A percentile compares a stretch with the other conserved stretches of the same genome.
Conservation (phyloP, 202 grass and related monocot genomes). For the Setaria italica region DNA sequence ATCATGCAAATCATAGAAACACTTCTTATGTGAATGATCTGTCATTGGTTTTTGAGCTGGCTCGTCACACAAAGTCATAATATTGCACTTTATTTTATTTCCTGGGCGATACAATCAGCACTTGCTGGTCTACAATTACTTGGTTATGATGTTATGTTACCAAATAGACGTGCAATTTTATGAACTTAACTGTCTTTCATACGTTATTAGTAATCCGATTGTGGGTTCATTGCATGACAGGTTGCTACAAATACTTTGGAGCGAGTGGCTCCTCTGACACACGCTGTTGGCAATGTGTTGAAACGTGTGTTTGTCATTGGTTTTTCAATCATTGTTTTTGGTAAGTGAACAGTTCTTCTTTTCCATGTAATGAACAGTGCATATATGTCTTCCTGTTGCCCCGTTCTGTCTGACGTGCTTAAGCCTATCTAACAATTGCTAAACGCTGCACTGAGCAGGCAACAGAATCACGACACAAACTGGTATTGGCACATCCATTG, state of each 20-base stretch:
- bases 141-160: not conserved
- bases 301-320: conserved; percentile 99
- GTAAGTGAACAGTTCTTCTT: conserved; percentile 47
- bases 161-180: conserved; percentile 15
- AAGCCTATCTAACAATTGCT: conserved; percentile 30
- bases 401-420: not conserved
- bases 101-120: conserved; percentile 24
- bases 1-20: conserved; percentile 1
- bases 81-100: conserved; percentile 26
- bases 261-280: conserved; percentile 92
- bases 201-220: conserved; percentile 29
- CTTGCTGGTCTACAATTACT: conserved; percentile 28
- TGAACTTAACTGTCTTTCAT: not conserved
- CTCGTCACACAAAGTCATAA: not conserved
- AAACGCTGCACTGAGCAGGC: conserved; percentile 65
- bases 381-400: conserved; percentile 12
- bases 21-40: conserved; percentile 11
- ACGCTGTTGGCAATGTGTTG: conserved; percentile 97
- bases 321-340: conserved; percentile 86
- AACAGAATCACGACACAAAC: conserved; percentile 95
- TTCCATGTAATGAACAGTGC: conserved; percentile 33
- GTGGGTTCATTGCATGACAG: conserved; percentile 52
- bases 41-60: conserved; percentile 16
- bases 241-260: conserved; percentile 97
- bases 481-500: conserved; percentile 88